phyloP scores from a whole-genome alignment of 2,329 filamentous ascomycete genomes.

The Dactylella cylindrospora region DNA sequence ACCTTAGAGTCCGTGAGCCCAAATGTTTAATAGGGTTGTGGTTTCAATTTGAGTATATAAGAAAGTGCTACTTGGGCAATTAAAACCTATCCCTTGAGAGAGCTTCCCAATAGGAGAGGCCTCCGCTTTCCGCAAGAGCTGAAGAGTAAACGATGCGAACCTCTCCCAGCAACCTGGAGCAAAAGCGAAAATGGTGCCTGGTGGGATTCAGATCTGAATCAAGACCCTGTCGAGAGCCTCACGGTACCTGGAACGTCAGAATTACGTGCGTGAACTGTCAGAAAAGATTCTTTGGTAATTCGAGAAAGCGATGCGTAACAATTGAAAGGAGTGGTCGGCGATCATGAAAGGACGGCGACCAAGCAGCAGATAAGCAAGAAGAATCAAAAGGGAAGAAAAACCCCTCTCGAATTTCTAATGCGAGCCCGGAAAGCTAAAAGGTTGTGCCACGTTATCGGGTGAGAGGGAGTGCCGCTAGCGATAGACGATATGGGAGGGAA shows the following conservation, averaged over 20 bases:
- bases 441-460: constrained; percentile 44
- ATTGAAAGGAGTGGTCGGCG: constrained; percentile 44
- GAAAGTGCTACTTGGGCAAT: constrained; percentile 14
- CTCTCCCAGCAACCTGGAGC: constrained; percentile 31
- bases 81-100: constrained; percentile 15
- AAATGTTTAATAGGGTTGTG: constrained; percentile 29
- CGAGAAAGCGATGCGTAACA: constrained; percentile 44
- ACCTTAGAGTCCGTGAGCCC: too few species aligned
- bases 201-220: constrained; percentile 39
- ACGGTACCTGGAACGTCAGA: constrained; percentile 42
- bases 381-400: constrained; percentile 36
- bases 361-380: constrained; percentile 44
- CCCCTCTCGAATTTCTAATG: constrained; percentile 41
- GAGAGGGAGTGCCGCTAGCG: constrained; percentile 38
- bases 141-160: constrained; percentile 39
- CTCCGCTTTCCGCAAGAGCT: constrained; percentile 29
- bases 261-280: constrained; percentile 44
- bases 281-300: constrained; percentile 37
- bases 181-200: constrained; percentile 24
- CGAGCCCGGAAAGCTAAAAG: constrained; percentile 34
- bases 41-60: constrained; percentile 11
- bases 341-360: constrained; percentile 44
- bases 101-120: constrained; percentile 13
- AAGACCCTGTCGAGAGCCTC: constrained; percentile 44
- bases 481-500: constrained; percentile 31